Base-by-base conservation (phyloP, 306 rosid genomes). In the Cucurbita pepo region DNA sequence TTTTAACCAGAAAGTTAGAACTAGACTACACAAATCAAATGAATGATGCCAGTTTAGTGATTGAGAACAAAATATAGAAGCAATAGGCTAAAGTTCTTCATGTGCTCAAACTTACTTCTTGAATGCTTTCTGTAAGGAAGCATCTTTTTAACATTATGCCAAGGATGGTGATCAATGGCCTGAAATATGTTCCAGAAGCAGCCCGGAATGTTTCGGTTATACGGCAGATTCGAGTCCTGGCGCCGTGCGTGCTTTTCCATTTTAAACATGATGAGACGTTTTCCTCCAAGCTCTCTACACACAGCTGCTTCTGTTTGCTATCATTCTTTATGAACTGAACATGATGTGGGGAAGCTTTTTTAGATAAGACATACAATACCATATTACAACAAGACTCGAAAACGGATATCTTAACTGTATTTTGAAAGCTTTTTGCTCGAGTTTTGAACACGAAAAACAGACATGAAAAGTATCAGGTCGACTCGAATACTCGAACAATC, bases 101-200 rank as follows among this genome's bases (percentile, higher is more conserved):
- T 91, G 44, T 83, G 70, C 81, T 77, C 75, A 77, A 75, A 82
- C 76, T 75, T 86, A 79, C 81, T 78, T 82, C 79, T 72, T 6
- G 54, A 21, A 6, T 81, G 84, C 78, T 73, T 92, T 81, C 70
- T 79, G 72, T 75, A 79, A 37, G 89, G 83, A 69, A 82, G 77
- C 50, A 79, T 81, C 75, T 81, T 90, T 71, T 85, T 92, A 76
- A 85, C 91, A 37, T 50, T 75, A 71, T 66, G 81, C 97, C 97
- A 92, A 4, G 73, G 85, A 76, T 93, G 97, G 74, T 83, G 74
- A 70, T 87, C 81, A 72, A 93, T 88, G n/a, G 84, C 72, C 59
- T 87, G 82, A 70, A 86, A 73, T 71, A 87, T 77, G 72, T 89
- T 82, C 87, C 90, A 82, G 85, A 83, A 86, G 79, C 97, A 89